phyloP scores from a whole-genome alignment of 768 basidiomycete species.

The Plicaturopsis crispa region DNA sequence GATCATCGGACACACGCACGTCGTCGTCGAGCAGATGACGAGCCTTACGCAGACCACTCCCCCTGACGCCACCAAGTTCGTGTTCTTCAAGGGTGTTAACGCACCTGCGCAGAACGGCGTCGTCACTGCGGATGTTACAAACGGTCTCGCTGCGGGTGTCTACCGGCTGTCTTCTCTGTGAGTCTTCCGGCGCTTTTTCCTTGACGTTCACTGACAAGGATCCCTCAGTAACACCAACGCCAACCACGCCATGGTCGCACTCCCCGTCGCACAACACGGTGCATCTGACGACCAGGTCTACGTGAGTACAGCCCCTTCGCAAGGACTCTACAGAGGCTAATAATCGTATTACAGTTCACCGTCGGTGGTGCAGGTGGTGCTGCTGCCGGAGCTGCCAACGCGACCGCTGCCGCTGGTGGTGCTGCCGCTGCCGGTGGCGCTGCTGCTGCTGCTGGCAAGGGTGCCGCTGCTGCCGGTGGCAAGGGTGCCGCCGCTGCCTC shows the following conservation, averaged over 20 bases:
- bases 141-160: constrained; percentile 47
- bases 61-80: constrained; percentile 43
- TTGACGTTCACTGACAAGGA: too few species aligned
- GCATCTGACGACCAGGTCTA: constrained; percentile 53
- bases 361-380: constrained; percentile 16
- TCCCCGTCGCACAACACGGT: constrained; percentile 56
- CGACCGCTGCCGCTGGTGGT: constrained; percentile 4
- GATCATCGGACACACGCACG: constrained; percentile 52
- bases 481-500: constrained; percentile 5
- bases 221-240: constrained; percentile 48
- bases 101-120: constrained; percentile 36
- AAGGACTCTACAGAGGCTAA: constrained; percentile 5
- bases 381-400: background rate
- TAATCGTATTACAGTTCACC: constrained; percentile 22
- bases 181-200: too few species aligned
- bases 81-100: constrained; percentile 51
- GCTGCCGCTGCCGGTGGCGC: constrained; percentile 7
- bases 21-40: constrained; percentile 43
- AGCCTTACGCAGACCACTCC: constrained; percentile 35
- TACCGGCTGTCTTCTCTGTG: constrained; percentile 54
- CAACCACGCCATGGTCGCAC: constrained; percentile 55
- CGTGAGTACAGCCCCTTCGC: constrained; percentile 25
- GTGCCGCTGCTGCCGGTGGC: constrained; percentile 3
- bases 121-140: constrained; percentile 40
- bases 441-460: constrained; percentile 5